phyloP scores from a whole-genome alignment of 192 early-diverging fungal genomes.

The Linnemannia schmuckeri region DNA sequence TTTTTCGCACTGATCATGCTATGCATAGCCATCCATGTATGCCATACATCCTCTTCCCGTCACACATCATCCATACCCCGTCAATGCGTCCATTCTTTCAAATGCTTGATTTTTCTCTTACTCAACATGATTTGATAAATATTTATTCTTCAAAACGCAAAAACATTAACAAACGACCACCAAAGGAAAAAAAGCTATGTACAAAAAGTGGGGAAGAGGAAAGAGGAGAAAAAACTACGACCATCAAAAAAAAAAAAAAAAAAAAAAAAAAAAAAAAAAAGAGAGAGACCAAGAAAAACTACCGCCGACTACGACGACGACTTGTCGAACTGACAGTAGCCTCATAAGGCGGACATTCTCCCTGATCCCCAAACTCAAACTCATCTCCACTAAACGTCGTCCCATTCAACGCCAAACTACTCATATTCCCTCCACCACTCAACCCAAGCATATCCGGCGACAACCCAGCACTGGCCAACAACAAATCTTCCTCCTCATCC shows the following conservation, averaged over 20 bases:
- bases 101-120: not conserved
- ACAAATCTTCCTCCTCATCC: slow-evolving; percentile 36
- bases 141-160: not conserved
- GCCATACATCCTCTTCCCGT: too few species aligned
- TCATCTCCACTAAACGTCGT: slow-evolving; percentile 49
- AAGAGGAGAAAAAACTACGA: not conserved
- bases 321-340: slow-evolving; percentile 13
- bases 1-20: not conserved
- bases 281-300: not conserved
- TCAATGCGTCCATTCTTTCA: not conserved
- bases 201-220: not conserved
- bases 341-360: slow-evolving; percentile 51
- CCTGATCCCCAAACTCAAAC: slow-evolving; percentile 48
- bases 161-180: not conserved
- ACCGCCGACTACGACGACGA: slow-evolving; percentile 12
- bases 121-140: not conserved
- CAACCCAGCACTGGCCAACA: slow-evolving; percentile 15
- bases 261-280: not conserved
- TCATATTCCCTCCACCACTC: not conserved
- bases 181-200: not conserved
- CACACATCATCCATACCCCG: not conserved
- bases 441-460: not conserved
- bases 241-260: not conserved
- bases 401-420: not conserved
- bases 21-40: too few species aligned